These are phyloP conservation scores for Mortierella sp. DNA, from an alignment of 371 early-diverging fungal species.

Conservation along the genomic window DNA sequence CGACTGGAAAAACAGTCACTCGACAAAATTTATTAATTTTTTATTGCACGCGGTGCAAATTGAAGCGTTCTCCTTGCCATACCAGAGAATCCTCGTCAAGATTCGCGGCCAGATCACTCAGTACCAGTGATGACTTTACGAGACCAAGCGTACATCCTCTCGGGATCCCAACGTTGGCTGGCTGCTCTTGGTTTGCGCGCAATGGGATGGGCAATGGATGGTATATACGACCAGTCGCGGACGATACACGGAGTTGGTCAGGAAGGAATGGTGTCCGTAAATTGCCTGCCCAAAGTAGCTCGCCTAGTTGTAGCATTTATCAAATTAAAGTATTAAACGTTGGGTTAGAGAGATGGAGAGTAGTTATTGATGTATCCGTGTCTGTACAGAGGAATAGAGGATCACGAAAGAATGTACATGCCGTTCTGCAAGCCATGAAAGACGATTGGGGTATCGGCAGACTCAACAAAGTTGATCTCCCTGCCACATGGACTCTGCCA, in stretches of 20 bases:
- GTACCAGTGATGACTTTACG: slow-evolving; percentile 46
- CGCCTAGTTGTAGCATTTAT: slow-evolving; percentile 9
- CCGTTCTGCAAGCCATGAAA: slow-evolving; percentile 36
- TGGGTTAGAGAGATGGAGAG: not conserved
- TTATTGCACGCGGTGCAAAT: not conserved
- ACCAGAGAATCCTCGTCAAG: slow-evolving; percentile 25
- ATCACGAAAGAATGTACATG: not conserved
- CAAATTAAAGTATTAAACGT: not conserved
- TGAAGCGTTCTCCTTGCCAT: slow-evolving; percentile 37
- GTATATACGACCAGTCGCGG: slow-evolving; percentile 43
- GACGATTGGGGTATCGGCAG: slow-evolving; percentile 48
- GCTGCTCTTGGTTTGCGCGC: not conserved
- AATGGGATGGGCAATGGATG: slow-evolving; percentile 34
- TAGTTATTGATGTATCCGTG: not conserved
- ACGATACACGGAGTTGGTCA: slow-evolving; percentile 31
- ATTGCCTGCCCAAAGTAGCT: slow-evolving; percentile 46
- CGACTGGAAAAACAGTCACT: too few relatives aligned
- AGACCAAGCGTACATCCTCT: slow-evolving; percentile 20
- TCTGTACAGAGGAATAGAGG: not conserved
- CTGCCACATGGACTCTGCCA: slow-evolving; percentile 50
- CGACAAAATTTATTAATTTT: too few relatives aligned
- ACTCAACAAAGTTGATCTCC: slow-evolving; percentile 54
- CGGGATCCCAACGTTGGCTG: not conserved
- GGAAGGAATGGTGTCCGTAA: slow-evolving; percentile 38
- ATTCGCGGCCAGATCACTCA: slow-evolving; percentile 31